Evolutionary conservation across 768 basidiomycete species (phyloP).

Genomic region (Kwoniella botswanensis): DNA sequence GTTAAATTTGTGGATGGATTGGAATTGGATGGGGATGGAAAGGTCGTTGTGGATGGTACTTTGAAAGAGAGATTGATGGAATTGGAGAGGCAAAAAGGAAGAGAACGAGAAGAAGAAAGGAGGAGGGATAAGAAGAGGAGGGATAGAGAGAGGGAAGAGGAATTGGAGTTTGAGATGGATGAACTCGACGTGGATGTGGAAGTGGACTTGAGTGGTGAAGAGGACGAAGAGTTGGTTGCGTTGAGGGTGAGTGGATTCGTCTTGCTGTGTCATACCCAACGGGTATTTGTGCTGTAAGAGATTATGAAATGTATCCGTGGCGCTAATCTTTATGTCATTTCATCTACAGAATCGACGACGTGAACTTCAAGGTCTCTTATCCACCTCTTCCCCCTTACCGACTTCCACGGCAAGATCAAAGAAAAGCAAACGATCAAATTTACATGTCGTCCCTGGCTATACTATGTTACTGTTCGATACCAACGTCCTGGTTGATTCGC

Average conservation of each 20-base stretch:
- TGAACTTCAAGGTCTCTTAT: slow-evolving; percentile 25
- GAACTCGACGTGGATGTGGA: slow-evolving; percentile 66
- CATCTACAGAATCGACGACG: slow-evolving; percentile 14
- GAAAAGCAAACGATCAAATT: slow-evolving; percentile 1
- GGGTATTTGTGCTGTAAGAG: neutral
- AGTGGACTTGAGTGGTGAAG: slow-evolving; percentile 67
- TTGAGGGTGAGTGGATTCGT: slow-evolving; percentile 22
- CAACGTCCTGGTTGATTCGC: slow-evolving; percentile 86
- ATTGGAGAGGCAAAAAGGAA: slow-evolving; percentile 70
- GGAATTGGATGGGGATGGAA: slow-evolving; percentile 63
- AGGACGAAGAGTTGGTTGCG: slow-evolving; percentile 41
- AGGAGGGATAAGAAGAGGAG: slow-evolving; percentile 71
- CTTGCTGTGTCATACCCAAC: neutral
- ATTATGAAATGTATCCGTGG: neutral
- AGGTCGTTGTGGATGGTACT: slow-evolving; percentile 61
- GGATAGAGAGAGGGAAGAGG: slow-evolving; percentile 70
- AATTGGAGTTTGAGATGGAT: slow-evolving; percentile 69
- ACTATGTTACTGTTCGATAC: slow-evolving; percentile 91
- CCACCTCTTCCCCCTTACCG: slow-evolving; percentile 53
- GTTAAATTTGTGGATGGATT: slow-evolving; percentile 77
- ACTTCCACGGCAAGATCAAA: slow-evolving; percentile 60
- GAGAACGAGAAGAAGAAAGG: slow-evolving; percentile 69
- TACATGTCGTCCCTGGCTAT: slow-evolving; percentile 74
- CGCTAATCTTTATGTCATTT: neutral
- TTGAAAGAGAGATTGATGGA: slow-evolving; percentile 69